Conservation (phyloP, 371 early-diverging fungal genomes). For the Fennellomyces sp. region DNA sequence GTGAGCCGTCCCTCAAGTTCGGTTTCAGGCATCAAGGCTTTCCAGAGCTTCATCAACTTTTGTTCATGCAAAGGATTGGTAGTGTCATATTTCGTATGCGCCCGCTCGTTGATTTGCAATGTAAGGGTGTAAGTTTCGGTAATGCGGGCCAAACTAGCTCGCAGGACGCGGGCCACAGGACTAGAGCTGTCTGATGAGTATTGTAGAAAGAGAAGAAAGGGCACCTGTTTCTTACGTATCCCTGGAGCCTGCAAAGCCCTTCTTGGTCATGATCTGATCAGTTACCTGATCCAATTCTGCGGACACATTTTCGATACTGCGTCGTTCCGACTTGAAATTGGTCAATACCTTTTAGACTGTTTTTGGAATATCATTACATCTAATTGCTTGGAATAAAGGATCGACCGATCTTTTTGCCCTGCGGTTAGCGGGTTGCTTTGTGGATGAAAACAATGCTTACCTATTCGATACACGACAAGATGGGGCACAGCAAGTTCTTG, state of each 20-base stretch:
- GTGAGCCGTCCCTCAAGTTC: slow-evolving; percentile 51
- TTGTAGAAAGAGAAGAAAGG: too few species aligned
- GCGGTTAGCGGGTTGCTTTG: not conserved
- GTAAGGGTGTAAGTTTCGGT: slow-evolving; percentile 57
- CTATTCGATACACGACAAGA: slow-evolving; percentile 21
- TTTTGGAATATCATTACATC: slow-evolving; percentile 23
- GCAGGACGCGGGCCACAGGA: slow-evolving; percentile 60
- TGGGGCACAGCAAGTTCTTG: not conserved
- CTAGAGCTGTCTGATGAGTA: too few species aligned
- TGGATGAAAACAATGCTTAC: too few species aligned
- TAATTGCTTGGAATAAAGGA: slow-evolving; percentile 57
- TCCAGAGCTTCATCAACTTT: slow-evolving; percentile 77
- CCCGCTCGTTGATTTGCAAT: slow-evolving; percentile 61
- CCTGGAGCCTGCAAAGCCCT: slow-evolving; percentile 43
- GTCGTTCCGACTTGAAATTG: slow-evolving; percentile 47
- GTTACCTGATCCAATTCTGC: slow-evolving; percentile 42
- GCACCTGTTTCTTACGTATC: slow-evolving; percentile 41
- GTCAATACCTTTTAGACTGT: not conserved
- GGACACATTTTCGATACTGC: slow-evolving; percentile 45
- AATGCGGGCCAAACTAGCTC: slow-evolving; percentile 53
- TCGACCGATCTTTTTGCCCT: slow-evolving; percentile 43
- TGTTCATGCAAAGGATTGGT: slow-evolving; percentile 66
- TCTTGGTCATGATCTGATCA: slow-evolving; percentile 47
- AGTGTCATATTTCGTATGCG: slow-evolving; percentile 71
- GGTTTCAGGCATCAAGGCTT: slow-evolving; percentile 63